A percentile compares a stretch with the other conserved stretches of the same genome.
Conservation (phyloP, 2,329 filamentous ascomycete genomes). For the Fusarium bulbicola region DNA sequence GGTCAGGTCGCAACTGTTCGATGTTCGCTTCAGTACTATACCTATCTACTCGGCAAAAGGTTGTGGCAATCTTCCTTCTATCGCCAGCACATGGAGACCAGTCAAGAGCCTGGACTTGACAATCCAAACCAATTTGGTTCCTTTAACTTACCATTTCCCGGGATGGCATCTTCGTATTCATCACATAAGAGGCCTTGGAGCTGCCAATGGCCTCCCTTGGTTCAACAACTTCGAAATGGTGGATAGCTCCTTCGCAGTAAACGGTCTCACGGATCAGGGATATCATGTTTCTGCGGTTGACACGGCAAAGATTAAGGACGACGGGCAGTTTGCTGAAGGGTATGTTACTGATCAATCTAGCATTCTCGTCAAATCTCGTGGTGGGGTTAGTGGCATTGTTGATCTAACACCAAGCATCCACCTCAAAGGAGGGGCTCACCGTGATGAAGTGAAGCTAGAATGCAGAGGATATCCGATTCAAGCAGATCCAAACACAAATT, state of each 20-base stretch:
- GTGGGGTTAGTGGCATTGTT: conserved; percentile 19
- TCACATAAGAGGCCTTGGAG: not conserved
- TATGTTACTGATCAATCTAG: not conserved
- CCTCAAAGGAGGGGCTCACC: not conserved
- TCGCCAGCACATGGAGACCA: conserved; percentile 16
- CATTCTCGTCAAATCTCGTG: conserved; percentile 1
- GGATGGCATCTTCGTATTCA: conserved; percentile 47
- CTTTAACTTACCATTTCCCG: conserved; percentile 42
- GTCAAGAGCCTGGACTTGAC: conserved; percentile 32
- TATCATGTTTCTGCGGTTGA: not conserved
- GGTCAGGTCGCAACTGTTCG: conserved; percentile 39
- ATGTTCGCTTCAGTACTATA: not conserved
- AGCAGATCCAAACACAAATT: conserved; percentile 28
- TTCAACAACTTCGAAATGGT: conserved; percentile 7
- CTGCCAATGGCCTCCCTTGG: not conserved
- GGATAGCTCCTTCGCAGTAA: conserved; percentile 18
- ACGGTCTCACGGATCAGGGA: not conserved
- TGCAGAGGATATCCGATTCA: not conserved
- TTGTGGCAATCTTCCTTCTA: not conserved
- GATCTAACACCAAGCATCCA: not conserved
- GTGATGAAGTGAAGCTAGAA: not conserved
- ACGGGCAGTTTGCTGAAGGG: not conserved
- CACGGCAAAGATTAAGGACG: not conserved
- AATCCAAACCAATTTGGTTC: conserved; percentile 42
- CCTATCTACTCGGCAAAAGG: not conserved